A percentile compares a stretch with the other conserved stretches of the same genome.
Evolutionary conservation across 2,329 filamentous ascomycete species (phyloP).

Genomic region (Sarocladium kiliense): DNA sequence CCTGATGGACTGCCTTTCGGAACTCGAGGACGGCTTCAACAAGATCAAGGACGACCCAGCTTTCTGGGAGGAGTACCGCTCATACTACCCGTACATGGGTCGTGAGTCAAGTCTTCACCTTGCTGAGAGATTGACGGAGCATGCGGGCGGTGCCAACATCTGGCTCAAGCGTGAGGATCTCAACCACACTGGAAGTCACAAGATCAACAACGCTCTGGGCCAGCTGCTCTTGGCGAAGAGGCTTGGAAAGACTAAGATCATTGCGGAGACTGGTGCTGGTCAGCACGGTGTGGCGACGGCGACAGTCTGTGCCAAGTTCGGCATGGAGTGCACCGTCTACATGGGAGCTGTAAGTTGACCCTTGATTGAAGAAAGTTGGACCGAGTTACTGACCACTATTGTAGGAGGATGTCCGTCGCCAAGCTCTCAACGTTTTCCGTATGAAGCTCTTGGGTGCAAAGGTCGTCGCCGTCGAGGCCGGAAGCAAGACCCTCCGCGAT

Average conservation of each 20-base stretch:
- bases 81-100: constrained; percentile 96
- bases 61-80: constrained; percentile 96
- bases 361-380: neutral
- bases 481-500: constrained; percentile 75
- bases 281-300: constrained; percentile 98
- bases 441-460: constrained; percentile 94
- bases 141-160: constrained; percentile 89
- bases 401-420: constrained; percentile 84
- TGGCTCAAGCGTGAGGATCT: constrained; percentile 97
- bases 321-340: constrained; percentile 95
- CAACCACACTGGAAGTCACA: constrained; percentile 97
- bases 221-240: constrained; percentile 82
- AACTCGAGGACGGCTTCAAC: constrained; percentile 90
- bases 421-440: constrained; percentile 96
- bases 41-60: constrained; percentile 77
- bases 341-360: constrained; percentile 70
- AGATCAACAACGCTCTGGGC: constrained; percentile 98
- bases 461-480: constrained; percentile 89
- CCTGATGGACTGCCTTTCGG: constrained; percentile 90
- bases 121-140: constrained; percentile 80
- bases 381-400: constrained; percentile 16
- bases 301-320: constrained; percentile 96
- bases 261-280: constrained; percentile 94
- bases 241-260: constrained; percentile 93
- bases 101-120: constrained; percentile 87